Conservation (phyloP, 495 filamentous ascomycete species). For the Neurospora africana region DNA sequence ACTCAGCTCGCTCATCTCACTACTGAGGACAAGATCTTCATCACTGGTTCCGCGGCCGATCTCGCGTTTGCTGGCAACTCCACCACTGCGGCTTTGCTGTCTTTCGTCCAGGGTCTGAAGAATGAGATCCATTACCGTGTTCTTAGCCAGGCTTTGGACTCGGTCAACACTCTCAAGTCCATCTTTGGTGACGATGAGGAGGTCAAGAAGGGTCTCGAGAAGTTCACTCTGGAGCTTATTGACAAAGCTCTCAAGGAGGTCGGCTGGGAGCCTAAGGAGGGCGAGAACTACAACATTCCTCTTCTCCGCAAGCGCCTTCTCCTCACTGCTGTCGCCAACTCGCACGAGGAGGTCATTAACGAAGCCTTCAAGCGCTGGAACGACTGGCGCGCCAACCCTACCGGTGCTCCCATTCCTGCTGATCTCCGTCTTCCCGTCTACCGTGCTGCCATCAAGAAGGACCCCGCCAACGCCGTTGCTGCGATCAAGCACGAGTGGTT, state of each 20-base stretch:
- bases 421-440: constrained; percentile 72
- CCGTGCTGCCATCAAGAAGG: constrained; percentile 62
- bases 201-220: constrained; percentile 51
- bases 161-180: constrained; percentile 44
- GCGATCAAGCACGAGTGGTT: constrained; percentile 74
- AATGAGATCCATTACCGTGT: constrained; percentile 77
- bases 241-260: constrained; percentile 60
- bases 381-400: constrained; percentile 55
- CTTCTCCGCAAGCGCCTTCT: constrained; percentile 76
- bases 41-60: constrained; percentile 85
- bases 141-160: constrained; percentile 72
- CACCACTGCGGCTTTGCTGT: constrained; percentile 65
- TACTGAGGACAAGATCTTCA: constrained; percentile 80
- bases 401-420: constrained; percentile 61
- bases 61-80: constrained; percentile 79
- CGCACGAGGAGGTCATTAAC: constrained; percentile 57
- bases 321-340: constrained; percentile 56
- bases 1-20: constrained; percentile 60
- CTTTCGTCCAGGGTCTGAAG: constrained; percentile 70
- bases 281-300: constrained; percentile 71
- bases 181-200: constrained; percentile 45
- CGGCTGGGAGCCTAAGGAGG: constrained; percentile 69
- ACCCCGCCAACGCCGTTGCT: constrained; percentile 51
- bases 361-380: constrained; percentile 70
- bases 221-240: constrained; percentile 62